Evolutionary conservation across 352 stramenopile species (phyloP), one percentile per base, ranked within the genome.

Genomic region (Globisporangium mamillatum): DNA sequence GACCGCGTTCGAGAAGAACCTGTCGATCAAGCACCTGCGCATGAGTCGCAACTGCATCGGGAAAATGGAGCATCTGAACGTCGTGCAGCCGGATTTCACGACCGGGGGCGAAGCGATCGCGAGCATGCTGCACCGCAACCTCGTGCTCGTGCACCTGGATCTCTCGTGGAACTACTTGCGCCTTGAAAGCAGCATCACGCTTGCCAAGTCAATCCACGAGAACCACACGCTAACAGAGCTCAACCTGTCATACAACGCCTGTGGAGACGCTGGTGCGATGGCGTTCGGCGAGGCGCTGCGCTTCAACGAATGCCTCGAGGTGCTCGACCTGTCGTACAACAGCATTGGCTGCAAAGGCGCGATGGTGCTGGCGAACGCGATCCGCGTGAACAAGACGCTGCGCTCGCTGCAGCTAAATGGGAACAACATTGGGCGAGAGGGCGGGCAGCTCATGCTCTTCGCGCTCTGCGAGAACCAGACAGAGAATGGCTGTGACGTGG

Each of bases 101-200:
- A 97, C 91, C 0, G 90, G 91, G 6, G 91, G 89, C 10, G 90
- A 97, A 72, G 91, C 90, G 20, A 90, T 97, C 64, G 91, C 88
- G n/a, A 84, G 75, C 16, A 97, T 97, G 90, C 77, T 97, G 24
- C 79, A 85, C 29, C 56, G 72, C 16, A 97, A 97, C 69, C 70
- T 84, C 0, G 80, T 88, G 60, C 79, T 97, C 16, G 75, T 78
- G 2, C 81, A 89, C 38, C 76, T 97, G 8, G 89, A 97, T 58
- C 54, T 97, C 16, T 96, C 87, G 55, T 97, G 91, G 91, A 97
- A 97, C 60, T 93, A 86, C 69, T 67, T 97, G 9, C 83, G 90
- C 1, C 74, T 95, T 6, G 89, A 91, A 53, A 92, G 83, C 67
- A 90, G 83, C 32, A 81, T 89, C 46, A 83, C 82, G 6, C 75